Evolutionary conservation across 2,329 filamentous ascomycete species (phyloP), one percentile per base, ranked within the genome.

Genomic region (Nannizziopsis arthrosporioides): DNA sequence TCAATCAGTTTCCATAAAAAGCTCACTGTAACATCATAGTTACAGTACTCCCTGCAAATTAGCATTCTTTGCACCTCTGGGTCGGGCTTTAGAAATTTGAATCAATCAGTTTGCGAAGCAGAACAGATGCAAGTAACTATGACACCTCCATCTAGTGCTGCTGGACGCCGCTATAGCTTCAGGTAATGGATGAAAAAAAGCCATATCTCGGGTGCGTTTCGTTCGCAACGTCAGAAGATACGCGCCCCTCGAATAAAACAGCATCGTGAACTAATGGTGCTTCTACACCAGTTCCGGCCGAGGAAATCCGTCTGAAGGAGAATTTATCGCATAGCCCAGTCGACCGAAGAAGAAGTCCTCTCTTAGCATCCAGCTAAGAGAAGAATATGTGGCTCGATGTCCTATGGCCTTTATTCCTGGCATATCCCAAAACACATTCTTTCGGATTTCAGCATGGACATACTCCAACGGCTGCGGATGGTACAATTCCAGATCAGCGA

Each of bases 401-500:
- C n/a, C n/a, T n/a, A n/a, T n/a, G n/a, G n/a, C n/a, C n/a, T n/a
- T n/a, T n/a, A n/a, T n/a, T n/a, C n/a, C n/a, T n/a, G n/a, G n/a
- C n/a, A 57, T 46, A 55, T 61, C 5, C 55, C 56, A 30, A 44
- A 50, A 49, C 12, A 57, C 57, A 55, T 59, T 42, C 59, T 56
- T 41, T 49, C 56, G 6, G 53, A 32, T 47, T 56, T 54, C 19
- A 50, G 51, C 18, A 48, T 53, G 41, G 51, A 54, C 27, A 56
- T 60, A 47, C 53, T 46, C 36, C 59, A 59, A n/a, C 51, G 49
- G 10, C 52, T 65, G 50, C 44, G 22, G 55, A 63, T 36, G 69
- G 72, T 55, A 67, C 64, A 39, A 62, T 71, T 53, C 66, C 68
- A 1, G 66, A 68, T 11, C 58, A 67, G 55, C 63, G 60, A 32